phyloP scores from a whole-genome alignment of 2,329 filamentous ascomycete genomes.

The Fusarium irregulare region DNA sequence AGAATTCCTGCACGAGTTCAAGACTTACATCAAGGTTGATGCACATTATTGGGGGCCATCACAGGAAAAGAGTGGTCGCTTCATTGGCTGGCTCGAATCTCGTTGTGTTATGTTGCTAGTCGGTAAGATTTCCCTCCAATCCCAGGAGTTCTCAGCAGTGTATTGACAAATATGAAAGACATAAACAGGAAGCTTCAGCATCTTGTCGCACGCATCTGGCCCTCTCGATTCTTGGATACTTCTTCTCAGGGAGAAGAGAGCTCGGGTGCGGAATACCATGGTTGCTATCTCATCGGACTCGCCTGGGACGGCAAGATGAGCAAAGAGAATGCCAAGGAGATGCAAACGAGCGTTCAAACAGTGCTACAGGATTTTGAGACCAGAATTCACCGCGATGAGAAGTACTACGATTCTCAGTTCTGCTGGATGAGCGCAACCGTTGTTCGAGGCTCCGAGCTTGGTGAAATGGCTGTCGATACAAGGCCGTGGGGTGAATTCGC shows the following conservation, averaged over 20 bases:
- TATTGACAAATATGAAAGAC: constrained; percentile 55
- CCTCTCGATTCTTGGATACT: constrained; percentile 64
- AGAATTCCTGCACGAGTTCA: constrained; percentile 64
- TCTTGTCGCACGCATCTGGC: constrained; percentile 70
- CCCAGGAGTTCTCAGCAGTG: neutral
- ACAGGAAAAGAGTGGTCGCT: constrained; percentile 62
- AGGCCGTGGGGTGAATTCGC: constrained; percentile 59
- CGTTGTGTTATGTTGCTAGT: constrained; percentile 68
- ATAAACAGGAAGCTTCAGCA: constrained; percentile 63
- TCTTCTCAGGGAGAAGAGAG: constrained; percentile 38
- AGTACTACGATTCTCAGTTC: constrained; percentile 60
- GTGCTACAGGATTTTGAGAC: constrained; percentile 61
- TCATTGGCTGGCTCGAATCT: constrained; percentile 74
- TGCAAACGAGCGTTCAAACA: constrained; percentile 57
- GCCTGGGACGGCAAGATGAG: constrained; percentile 50
- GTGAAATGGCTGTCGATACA: constrained; percentile 58
- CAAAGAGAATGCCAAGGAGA: constrained; percentile 56
- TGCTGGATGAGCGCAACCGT: constrained; percentile 62
- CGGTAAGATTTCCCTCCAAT: constrained; percentile 53
- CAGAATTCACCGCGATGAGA: constrained; percentile 58
- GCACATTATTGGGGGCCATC: constrained; percentile 74
- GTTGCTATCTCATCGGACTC: constrained; percentile 72
- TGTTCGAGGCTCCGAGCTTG: constrained; percentile 53
- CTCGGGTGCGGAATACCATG: constrained; percentile 62
- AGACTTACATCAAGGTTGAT: constrained; percentile 69